phyloP scores from a whole-genome alignment of 2,329 filamentous ascomycete genomes.

The Lasiodiplodia theobromae region DNA sequence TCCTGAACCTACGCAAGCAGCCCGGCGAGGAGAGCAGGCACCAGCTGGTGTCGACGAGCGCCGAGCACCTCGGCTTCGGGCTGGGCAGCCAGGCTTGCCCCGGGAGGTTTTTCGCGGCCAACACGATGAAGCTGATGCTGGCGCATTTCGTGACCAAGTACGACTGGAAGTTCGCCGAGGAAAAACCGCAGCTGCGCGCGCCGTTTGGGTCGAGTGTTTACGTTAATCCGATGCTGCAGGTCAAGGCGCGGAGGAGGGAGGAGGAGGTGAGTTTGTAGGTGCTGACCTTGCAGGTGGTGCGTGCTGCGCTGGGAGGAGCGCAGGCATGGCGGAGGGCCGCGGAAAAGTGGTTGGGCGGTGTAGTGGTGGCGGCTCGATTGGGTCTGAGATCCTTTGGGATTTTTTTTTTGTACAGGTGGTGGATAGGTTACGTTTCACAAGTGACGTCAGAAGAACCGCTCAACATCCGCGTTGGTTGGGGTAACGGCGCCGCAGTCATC shows the following conservation, averaged over 20 bases:
- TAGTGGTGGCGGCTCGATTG: no score
- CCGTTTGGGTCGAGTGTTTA: slow-evolving; percentile 14
- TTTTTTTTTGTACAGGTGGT: background rate
- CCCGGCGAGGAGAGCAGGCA: slow-evolving; percentile 33
- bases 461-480: background rate
- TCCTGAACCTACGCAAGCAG: slow-evolving; percentile 31
- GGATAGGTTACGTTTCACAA: background rate
- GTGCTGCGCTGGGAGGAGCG: no score
- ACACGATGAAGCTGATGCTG: slow-evolving; percentile 45
- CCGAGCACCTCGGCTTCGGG: slow-evolving; percentile 36
- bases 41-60: slow-evolving; percentile 27
- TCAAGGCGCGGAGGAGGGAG: slow-evolving; percentile 1
- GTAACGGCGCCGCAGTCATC: background rate
- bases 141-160: slow-evolving; percentile 30
- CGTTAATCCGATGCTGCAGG: slow-evolving; percentile 10
- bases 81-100: slow-evolving; percentile 44
- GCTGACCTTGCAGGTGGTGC: no score
- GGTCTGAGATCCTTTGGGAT: no score
- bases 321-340: background rate
- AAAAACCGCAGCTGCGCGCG: slow-evolving; percentile 4
- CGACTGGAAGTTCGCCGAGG: slow-evolving; percentile 16
- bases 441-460: background rate
- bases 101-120: slow-evolving; percentile 43
- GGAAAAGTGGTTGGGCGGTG: background rate
- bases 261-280: background rate